A percentile compares a stretch with the other conserved stretches of the same genome.
These are phyloP conservation scores for Podosphaera fusca DNA, from an alignment of 2,329 filamentous ascomycete genomes.

Conservation along the genomic window DNA sequence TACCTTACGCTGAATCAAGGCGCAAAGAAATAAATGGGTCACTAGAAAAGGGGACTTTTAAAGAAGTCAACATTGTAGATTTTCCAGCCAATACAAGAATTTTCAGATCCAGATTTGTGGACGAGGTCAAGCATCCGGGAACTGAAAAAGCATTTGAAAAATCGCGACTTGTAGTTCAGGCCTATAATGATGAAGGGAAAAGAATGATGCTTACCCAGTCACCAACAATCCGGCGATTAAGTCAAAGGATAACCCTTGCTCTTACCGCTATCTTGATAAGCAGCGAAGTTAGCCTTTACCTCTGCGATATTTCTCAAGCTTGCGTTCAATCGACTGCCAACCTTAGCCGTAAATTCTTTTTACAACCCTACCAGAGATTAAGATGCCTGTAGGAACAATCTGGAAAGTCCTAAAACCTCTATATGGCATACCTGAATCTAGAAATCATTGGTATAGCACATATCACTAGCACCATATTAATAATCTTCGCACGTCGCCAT, in stretches of 20 bases:
- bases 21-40: background rate
- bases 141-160: slow-evolving; percentile 1
- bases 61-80: background rate
- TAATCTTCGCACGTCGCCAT: slow-evolving; percentile 1
- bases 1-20: background rate
- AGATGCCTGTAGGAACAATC: background rate
- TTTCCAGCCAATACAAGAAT: background rate
- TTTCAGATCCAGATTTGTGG: background rate
- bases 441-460: slow-evolving; percentile 2
- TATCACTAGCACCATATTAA: slow-evolving; percentile 1
- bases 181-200: slow-evolving; percentile 4
- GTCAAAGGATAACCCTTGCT: slow-evolving; percentile 1
- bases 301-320: slow-evolving; percentile 1
- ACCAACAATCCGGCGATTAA: slow-evolving; percentile 3
- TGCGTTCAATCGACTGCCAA: slow-evolving; percentile 1
- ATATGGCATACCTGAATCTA: slow-evolving; percentile 1
- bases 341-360: background rate
- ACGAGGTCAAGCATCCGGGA: background rate
- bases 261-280: background rate
- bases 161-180: slow-evolving; percentile 2
- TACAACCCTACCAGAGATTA: background rate
- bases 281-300: background rate
- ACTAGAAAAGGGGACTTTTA: slow-evolving; percentile 1
- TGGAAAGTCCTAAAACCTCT: background rate
- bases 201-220: slow-evolving; percentile 2